A percentile compares a stretch with the other conserved stretches of the same genome.
These are phyloP conservation scores for Leccinellum luteum DNA, from an alignment of 768 basidiomycete species.

Conservation along the genomic window DNA sequence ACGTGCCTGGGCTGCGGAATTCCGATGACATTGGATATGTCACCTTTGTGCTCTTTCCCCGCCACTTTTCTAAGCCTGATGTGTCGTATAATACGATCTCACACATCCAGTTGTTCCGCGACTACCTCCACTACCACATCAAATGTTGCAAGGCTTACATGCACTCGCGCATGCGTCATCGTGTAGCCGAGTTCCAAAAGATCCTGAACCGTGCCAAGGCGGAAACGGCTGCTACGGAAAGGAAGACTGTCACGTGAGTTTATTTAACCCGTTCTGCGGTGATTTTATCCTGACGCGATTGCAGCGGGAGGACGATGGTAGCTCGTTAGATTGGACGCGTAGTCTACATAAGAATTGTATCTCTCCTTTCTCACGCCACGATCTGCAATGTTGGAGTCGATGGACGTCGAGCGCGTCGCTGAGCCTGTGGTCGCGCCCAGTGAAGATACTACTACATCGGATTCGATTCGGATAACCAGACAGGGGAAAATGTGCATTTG, in stretches of 20 bases:
- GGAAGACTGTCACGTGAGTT: constrained; percentile 85
- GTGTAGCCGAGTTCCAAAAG: constrained; percentile 94
- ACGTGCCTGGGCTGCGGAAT: constrained; percentile 75
- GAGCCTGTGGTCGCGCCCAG: constrained; percentile 4
- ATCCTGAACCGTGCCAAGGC: constrained; percentile 95
- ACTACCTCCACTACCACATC: constrained; percentile 99
- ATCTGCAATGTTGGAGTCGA: background rate
- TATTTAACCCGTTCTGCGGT: background rate
- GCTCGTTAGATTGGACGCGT: constrained; percentile 39
- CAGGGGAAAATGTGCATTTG: constrained; percentile 54
- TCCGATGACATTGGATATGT: constrained; percentile 94
- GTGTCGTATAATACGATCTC: constrained; percentile 81
- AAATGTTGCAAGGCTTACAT: constrained; percentile 99
- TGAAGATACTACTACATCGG: constrained; percentile 12
- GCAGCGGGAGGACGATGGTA: constrained; percentile 57
- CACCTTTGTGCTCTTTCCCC: constrained; percentile 96
- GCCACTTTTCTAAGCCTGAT: constrained; percentile 78
- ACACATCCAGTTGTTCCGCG: constrained; percentile 94
- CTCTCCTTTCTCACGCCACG: constrained; percentile 21
- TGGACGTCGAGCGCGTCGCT: constrained; percentile 13
- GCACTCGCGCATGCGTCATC: constrained; percentile 94
- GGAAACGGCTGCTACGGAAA: constrained; percentile 71
- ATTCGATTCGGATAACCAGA: constrained; percentile 51
- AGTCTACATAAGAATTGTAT: background rate
- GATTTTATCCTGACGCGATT: constrained; percentile 9